phyloP scores from a whole-genome alignment of 208 protist genomes.

The Angomonas deanei region DNA sequence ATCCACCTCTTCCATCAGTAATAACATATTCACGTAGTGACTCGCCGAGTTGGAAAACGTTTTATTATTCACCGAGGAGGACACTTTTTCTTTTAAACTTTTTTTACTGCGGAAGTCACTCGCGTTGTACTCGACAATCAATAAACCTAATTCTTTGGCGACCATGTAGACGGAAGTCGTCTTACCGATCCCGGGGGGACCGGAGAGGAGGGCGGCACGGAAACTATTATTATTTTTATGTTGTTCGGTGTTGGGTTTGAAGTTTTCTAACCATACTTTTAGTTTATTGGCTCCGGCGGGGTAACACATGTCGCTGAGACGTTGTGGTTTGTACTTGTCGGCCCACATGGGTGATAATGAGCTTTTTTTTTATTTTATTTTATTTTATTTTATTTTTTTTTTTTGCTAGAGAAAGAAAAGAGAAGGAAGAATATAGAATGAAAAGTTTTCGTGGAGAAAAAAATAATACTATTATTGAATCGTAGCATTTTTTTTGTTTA shows the following conservation, averaged over 20 bases:
- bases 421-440: neutral
- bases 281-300: constrained; percentile 78
- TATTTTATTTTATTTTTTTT: too few relatives aligned
- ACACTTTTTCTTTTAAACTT: constrained; percentile 78
- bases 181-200: constrained; percentile 99
- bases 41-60: constrained; percentile 53
- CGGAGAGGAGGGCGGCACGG: constrained; percentile 90
- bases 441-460: neutral
- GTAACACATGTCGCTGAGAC: constrained; percentile 92
- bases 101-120: constrained; percentile 96
- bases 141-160: constrained; percentile 76
- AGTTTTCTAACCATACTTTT: constrained; percentile 87
- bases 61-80: constrained; percentile 65
- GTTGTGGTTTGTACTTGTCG: constrained; percentile 96
- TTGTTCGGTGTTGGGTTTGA: constrained; percentile 68
- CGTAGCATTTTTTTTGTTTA: too few relatives aligned
- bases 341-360: constrained; percentile 83
- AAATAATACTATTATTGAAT: neutral
- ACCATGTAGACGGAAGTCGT: constrained; percentile 95
- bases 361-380: too few relatives aligned
- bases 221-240: too few relatives aligned
- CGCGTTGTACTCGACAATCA: constrained; percentile 98
- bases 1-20: constrained; percentile 99
- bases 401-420: neutral
- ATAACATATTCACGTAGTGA: constrained; percentile 71